These are phyloP conservation scores for Sphaerulina musiva DNA, from an alignment of 2,329 filamentous ascomycete species.

Conservation along the genomic window DNA sequence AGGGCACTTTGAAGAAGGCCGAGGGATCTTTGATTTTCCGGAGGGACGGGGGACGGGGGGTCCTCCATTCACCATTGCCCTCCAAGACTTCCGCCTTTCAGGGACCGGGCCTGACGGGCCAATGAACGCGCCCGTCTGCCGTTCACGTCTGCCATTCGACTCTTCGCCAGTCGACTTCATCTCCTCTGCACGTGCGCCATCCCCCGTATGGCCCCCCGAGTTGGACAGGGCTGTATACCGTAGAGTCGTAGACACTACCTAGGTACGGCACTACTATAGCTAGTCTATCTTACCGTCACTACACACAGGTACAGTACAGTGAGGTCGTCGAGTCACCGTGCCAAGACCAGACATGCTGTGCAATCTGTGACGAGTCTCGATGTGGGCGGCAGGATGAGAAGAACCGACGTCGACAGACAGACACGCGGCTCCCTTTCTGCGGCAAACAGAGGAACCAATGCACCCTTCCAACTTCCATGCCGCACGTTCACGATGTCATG, in stretches of 20 bases:
- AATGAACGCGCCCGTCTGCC: not conserved
- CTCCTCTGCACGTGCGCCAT: constrained; percentile 3
- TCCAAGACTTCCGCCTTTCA: too few relatives aligned
- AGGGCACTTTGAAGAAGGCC: not conserved
- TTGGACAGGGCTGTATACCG: too few relatives aligned
- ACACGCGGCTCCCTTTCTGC: not conserved
- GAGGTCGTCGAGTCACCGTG: not conserved
- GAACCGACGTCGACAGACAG: not conserved
- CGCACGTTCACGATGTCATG: constrained; percentile 14
- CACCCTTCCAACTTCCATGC: constrained; percentile 2
- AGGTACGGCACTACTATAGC: too few relatives aligned
- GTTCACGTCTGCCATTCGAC: not conserved
- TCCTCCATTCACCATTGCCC: not conserved
- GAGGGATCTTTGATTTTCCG: not conserved
- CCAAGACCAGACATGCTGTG: constrained; percentile 1
- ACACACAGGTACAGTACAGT: too few relatives aligned
- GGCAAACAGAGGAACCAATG: not conserved
- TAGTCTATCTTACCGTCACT: too few relatives aligned
- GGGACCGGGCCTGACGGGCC: not conserved
- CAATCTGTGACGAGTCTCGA: not conserved
- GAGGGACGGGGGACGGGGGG: not conserved
- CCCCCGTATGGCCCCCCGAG: too few relatives aligned
- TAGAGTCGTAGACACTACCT: too few relatives aligned
- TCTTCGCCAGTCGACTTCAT: constrained; percentile 5
- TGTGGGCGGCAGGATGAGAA: constrained; percentile 1